phyloP scores from a whole-genome alignment of 2,329 filamentous ascomycete genomes.

The Pseudogymnoascus sp. region DNA sequence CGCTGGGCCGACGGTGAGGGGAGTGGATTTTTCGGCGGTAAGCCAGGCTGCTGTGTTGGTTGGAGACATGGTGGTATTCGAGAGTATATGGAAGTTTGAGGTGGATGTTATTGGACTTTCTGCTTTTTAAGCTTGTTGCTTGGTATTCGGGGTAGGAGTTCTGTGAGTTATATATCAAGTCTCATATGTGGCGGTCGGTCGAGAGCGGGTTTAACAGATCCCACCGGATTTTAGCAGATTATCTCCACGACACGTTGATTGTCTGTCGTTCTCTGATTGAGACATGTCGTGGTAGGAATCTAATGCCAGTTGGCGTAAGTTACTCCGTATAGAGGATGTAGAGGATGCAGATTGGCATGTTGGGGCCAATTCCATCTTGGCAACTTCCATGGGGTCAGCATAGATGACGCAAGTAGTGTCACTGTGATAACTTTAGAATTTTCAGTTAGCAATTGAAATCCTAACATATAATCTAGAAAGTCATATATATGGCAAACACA shows the following conservation, averaged over 20 bases:
- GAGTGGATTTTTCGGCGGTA: slow-evolving; percentile 24
- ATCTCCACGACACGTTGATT: not conserved
- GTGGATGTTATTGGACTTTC: not conserved
- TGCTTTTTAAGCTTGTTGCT: not conserved
- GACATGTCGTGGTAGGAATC: not conserved
- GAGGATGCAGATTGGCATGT: not conserved
- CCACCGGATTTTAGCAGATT: not conserved
- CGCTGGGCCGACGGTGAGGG: slow-evolving; percentile 30
- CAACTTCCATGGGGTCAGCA: not conserved
- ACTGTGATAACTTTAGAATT: not conserved
- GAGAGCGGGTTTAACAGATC: not conserved
- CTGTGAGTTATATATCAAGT: not conserved
- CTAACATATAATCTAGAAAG: not conserved
- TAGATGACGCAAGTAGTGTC: not conserved
- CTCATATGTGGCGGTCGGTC: not conserved
- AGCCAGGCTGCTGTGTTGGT: slow-evolving; percentile 22
- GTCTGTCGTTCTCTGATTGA: not conserved
- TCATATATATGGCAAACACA: not conserved
- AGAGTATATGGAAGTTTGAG: not conserved
- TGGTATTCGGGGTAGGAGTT: not conserved
- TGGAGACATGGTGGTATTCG: not conserved
- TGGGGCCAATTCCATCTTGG: not conserved
- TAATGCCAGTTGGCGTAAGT: not conserved
- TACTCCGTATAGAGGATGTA: not conserved
- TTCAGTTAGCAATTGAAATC: not conserved